Base-by-base conservation (phyloP, 208 protist species). In the Acanthamoeba culbertsoni region DNA sequence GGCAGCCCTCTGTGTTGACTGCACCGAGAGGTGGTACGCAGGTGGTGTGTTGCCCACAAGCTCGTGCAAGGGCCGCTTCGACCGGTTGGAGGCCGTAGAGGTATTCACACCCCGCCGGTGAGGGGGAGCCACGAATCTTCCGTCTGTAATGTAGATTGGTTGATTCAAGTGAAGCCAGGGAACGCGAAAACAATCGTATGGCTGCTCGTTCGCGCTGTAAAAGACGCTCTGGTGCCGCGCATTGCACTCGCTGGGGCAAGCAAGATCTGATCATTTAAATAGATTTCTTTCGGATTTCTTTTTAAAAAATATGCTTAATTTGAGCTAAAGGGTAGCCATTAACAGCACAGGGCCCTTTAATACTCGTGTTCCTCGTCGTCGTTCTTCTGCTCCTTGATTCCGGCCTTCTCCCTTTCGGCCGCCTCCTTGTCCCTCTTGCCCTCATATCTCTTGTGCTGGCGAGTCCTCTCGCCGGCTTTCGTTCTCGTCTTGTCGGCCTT, bases 341-440 rank as follows among this genome's bases (percentile, higher is more conserved):
- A 23, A 26, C 2, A 26, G 12, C 16, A 46, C 23, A 40, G 2
- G 68, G 23, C 68, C 16, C 40, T 73, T 40, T 91, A 63, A 55
- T 91, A 91, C 59, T 91, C 84, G 55, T 91, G 55, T 35, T 91
- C 84, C 26, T 91, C 84, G 33, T 91, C 84, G 33, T 91, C 84
- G 57, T 63, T 73, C 42, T 91, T 53, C 26, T 42, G 2, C 45
- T 55, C 45, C 75, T 86, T 59, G 42, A 57, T 71, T 26, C 45
- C 59, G 48, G 53, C 84, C 84, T 91, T 71, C 63, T 93, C 45
- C 48, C 45, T 82, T 18, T 82, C 45, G 37, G 89, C 63, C n/a
- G 63, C 63, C 33, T 93, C 65, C 35, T 46, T 75, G 57, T 93
- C 63, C 46, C 89, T 6, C 89, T 93, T 93, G 43, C 63, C 63